Percentiles rank a stretch among this genome's conserved stretches.
phyloP scores from a whole-genome alignment of 2,329 filamentous ascomycete species.

The Fusarium bulbicola region DNA sequence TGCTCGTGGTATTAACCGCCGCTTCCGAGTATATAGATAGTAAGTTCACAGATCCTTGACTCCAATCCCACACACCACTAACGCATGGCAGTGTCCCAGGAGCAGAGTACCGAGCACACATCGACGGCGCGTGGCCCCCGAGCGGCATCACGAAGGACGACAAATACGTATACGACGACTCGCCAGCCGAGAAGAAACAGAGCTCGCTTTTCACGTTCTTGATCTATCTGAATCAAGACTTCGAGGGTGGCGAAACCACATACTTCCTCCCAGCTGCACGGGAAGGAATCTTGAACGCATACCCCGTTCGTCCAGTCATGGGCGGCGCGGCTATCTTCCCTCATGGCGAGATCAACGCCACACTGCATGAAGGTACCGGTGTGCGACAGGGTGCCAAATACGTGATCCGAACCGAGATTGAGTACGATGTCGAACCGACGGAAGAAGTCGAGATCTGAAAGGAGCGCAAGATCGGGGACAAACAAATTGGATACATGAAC shows the following conservation, averaged over 20 bases:
- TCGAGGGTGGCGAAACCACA: slow-evolving; percentile 75
- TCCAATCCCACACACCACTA: neutral
- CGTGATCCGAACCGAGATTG: slow-evolving; percentile 75
- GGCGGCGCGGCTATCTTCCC: slow-evolving; percentile 75
- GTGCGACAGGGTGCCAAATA: slow-evolving; percentile 74
- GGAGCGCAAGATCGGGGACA: neutral
- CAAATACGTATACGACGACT: slow-evolving; percentile 73
- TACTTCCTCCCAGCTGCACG: slow-evolving; percentile 72
- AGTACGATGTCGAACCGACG: slow-evolving; percentile 68
- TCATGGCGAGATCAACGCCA: slow-evolving; percentile 71
- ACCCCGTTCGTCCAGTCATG: slow-evolving; percentile 74
- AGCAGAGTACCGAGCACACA: slow-evolving; percentile 76
- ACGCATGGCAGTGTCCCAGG: slow-evolving; percentile 61
- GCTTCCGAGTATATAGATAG: slow-evolving; percentile 77
- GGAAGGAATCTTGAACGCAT: slow-evolving; percentile 74
- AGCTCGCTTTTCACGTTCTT: slow-evolving; percentile 76
- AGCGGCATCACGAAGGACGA: slow-evolving; percentile 68
- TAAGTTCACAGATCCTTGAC: neutral
- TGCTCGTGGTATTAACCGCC: slow-evolving; percentile 71
- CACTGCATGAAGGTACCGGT: slow-evolving; percentile 76
- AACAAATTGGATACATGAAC: slow-evolving; percentile 7
- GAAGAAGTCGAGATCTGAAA: neutral
- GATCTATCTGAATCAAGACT: slow-evolving; percentile 76
- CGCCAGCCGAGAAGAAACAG: slow-evolving; percentile 66
- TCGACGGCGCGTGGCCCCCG: slow-evolving; percentile 78